Evolutionary conservation across 805 yeast species (phyloP).

Genomic region (Candida koratica): DNA sequence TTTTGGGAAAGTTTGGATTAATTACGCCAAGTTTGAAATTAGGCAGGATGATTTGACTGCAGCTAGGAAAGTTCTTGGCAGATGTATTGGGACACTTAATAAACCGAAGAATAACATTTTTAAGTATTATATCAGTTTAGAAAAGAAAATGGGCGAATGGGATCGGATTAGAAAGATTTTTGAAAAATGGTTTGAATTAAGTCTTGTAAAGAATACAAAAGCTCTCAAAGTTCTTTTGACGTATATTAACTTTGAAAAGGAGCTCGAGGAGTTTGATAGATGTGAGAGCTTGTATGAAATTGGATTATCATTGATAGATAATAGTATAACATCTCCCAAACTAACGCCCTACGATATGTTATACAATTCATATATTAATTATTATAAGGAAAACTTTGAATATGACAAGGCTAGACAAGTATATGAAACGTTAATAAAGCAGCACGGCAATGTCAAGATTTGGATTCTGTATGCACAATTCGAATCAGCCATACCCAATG

Average conservation of each 20-base stretch:
- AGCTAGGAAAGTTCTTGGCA: constrained; percentile 71
- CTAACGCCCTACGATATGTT: constrained; percentile 19
- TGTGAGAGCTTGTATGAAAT: constrained; percentile 59
- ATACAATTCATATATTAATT: constrained; percentile 45
- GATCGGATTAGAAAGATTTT: constrained; percentile 74
- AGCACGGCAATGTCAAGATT: constrained; percentile 17
- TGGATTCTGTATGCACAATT: constrained; percentile 72
- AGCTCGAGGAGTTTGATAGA: constrained; percentile 65
- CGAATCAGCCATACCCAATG: constrained; percentile 63
- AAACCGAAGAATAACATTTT: constrained; percentile 48
- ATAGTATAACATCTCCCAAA: constrained; percentile 28
- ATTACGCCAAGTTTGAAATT: constrained; percentile 67
- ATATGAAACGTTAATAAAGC: constrained; percentile 37
- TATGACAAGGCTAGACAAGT: constrained; percentile 53
- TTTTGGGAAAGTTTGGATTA: constrained; percentile 71
- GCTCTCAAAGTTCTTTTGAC: constrained; percentile 47
- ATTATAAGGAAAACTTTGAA: constrained; percentile 56
- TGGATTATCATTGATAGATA: constrained; percentile 34
- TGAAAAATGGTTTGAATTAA: constrained; percentile 55
- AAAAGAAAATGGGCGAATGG: constrained; percentile 66
- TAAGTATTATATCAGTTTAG: constrained; percentile 63
- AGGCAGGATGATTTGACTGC: constrained; percentile 46
- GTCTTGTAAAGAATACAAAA: constrained; percentile 14
- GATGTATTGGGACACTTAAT: constrained; percentile 54
- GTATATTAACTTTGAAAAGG: constrained; percentile 66